Base-by-base conservation (phyloP, 2,329 filamentous ascomycete species). In the Fusarium nelsonii region DNA sequence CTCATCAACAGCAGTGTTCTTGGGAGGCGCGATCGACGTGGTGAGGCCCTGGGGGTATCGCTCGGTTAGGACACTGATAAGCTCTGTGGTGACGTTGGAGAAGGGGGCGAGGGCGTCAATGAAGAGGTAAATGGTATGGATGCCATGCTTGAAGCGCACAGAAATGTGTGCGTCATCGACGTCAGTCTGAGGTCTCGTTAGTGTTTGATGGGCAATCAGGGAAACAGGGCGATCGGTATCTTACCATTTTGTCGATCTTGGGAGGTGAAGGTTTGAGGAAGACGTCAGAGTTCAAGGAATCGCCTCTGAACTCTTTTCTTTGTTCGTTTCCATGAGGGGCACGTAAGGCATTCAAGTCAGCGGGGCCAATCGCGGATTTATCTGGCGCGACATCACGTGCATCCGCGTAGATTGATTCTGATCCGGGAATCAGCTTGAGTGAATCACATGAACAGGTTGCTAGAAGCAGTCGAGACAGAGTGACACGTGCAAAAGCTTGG, bases 121-220 rank as follows among this genome's bases (percentile, higher is more conserved):
- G 65, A 91, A 89, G 60, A 94, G 83, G 73, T 92, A 87, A 68
- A 93, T 83, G 6, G 91, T 94, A 72, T 89, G 87, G 60, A 88
- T 87, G 75, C 91, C 89, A 76, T 91, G 86, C 78, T 93, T 93
- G 81, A 94, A 89, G 63, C 90, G 86, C 57, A 94, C 81, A 11
- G 91, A 92, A 72, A 87, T 83, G 70, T 85, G 82, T n/a, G 84
- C 80, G 44, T 88, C 84, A 63, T 81, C 79, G 20, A 81, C 69
- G 37, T 76, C 71, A 45, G 70, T 54, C 74, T 75, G 28, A 44
- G 26, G 37, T 40, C 10, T 26, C n/a, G 53, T 65, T 34, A 58
- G 55, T 20, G 45, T 34, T 6, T 58, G 10, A 20, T 32, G 52
- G 45, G 30, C 11, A 6, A 48, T 26, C 14, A 23, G 12, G 30